Evolutionary conservation across 2,329 filamentous ascomycete species (phyloP).

Genomic region (Hypoxylon rubiginosum): DNA sequence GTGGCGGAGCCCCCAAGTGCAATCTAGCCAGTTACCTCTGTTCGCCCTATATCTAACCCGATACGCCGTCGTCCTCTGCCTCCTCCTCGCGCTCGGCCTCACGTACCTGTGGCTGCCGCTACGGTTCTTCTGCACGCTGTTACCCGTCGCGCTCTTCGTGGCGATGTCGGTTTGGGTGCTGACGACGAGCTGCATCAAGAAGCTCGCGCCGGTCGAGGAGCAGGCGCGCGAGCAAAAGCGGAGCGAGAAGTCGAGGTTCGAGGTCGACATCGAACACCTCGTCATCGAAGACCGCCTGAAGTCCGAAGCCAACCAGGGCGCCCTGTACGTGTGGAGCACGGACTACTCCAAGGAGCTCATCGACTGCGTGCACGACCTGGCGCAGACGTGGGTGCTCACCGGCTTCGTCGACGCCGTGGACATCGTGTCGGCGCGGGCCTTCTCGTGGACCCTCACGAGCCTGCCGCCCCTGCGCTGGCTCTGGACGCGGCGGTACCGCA

Average conservation of each 20-base stretch:
- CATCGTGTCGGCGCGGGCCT: conserved; percentile 3
- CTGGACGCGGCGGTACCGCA: conserved; percentile 4
- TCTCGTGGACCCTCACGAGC: conserved; percentile 15
- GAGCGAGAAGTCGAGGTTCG: conserved; percentile 6
- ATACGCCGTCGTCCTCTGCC: no score
- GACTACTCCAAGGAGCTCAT: conserved; percentile 10
- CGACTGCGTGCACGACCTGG: conserved; percentile 11
- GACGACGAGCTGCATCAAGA: no score
- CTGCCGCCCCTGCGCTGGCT: conserved; percentile 4
- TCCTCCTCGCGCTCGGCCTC: no score
- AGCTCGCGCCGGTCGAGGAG: no score
- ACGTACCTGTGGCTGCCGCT: no score
- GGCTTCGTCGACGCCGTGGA: conserved; percentile 14
- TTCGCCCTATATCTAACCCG: background rate
- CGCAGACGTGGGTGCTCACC: conserved; percentile 7
- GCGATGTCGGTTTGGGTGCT: no score
- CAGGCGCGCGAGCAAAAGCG: background rate
- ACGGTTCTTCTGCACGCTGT: no score
- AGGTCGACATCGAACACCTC: conserved; percentile 16
- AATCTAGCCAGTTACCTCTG: background rate
- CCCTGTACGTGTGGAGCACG: conserved; percentile 13
- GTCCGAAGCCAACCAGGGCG: conserved; percentile 8
- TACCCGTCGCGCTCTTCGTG: no score
- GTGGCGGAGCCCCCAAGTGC: conserved; percentile 7
- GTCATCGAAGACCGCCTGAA: conserved; percentile 18